Evolutionary conservation across 805 yeast species (phyloP).

Genomic region (Saccharomycopsis oosterbeekiorum): DNA sequence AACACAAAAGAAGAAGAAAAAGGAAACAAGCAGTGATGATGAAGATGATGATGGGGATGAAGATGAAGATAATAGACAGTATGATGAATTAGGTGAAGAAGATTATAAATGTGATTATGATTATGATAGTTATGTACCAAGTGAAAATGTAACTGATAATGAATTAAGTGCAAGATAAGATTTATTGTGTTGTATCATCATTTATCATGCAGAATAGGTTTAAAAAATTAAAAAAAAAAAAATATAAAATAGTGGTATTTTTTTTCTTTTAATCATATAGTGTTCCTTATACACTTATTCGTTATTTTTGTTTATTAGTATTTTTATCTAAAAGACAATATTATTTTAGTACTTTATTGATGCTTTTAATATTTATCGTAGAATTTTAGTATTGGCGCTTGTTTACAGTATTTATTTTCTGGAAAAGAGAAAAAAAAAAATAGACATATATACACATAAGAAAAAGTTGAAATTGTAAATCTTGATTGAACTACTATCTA

Average conservation of each 20-base stretch:
- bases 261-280: no score
- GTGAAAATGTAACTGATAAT: constrained; percentile 19
- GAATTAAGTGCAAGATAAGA: constrained; percentile 4
- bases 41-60: constrained; percentile 12
- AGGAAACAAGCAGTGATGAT: constrained; percentile 12
- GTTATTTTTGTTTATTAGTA: no score
- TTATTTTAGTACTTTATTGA: no score
- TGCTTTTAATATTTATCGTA: no score
- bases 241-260: no score
- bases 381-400: no score
- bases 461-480: neutral
- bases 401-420: neutral
- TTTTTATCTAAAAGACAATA: no score
- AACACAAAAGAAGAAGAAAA: neutral
- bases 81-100: constrained; percentile 18
- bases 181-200: neutral
- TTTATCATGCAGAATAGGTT: neutral
- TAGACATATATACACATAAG: neutral
- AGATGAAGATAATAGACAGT: constrained; percentile 16
- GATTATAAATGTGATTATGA: constrained; percentile 17
- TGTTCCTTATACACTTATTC: no score
- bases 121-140: constrained; percentile 19
- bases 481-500: neutral
- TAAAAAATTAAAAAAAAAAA: neutral
- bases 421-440: no score